Evolutionary conservation across 306 rosid species (phyloP).

Genomic region (Trifolium dubium): DNA sequence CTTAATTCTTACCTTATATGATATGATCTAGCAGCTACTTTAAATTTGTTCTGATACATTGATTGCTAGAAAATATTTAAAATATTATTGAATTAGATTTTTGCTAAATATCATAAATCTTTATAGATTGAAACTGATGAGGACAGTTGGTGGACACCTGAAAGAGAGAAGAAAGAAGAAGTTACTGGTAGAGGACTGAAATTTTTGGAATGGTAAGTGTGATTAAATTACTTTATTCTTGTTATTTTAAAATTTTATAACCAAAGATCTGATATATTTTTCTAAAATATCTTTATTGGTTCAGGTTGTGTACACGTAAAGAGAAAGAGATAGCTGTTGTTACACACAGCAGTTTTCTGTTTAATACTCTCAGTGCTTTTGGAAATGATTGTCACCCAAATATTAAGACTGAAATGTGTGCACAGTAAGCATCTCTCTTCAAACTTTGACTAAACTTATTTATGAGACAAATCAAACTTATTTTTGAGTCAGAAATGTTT

Average conservation of each 20-base stretch:
- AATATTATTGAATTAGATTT: slow-evolving; percentile 26
- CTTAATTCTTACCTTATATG: background rate
- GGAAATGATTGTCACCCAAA: slow-evolving; percentile 79
- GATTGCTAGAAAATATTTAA: slow-evolving; percentile 19
- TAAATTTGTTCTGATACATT: slow-evolving; percentile 28
- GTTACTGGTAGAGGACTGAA: slow-evolving; percentile 71
- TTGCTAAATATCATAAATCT: slow-evolving; percentile 32
- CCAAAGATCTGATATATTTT: slow-evolving; percentile 26
- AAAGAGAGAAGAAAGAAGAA: slow-evolving; percentile 70
- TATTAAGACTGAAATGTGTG: slow-evolving; percentile 66
- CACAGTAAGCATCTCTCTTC: slow-evolving; percentile 53
- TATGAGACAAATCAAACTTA: background rate
- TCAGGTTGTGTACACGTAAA: slow-evolving; percentile 86
- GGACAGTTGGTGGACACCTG: slow-evolving; percentile 72
- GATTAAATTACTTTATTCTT: background rate
- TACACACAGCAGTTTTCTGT: slow-evolving; percentile 75
- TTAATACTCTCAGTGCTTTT: slow-evolving; percentile 62
- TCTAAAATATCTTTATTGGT: slow-evolving; percentile 9
- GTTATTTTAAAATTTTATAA: background rate
- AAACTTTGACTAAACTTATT: background rate
- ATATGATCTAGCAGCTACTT: slow-evolving; percentile 15
- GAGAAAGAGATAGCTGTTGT: slow-evolving; percentile 86
- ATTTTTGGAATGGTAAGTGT: slow-evolving; percentile 74
- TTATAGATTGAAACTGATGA: slow-evolving; percentile 69
- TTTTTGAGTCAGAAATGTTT: no score